Base-by-base conservation (phyloP, 106 monocot species). In the Dioscorea alata region DNA sequence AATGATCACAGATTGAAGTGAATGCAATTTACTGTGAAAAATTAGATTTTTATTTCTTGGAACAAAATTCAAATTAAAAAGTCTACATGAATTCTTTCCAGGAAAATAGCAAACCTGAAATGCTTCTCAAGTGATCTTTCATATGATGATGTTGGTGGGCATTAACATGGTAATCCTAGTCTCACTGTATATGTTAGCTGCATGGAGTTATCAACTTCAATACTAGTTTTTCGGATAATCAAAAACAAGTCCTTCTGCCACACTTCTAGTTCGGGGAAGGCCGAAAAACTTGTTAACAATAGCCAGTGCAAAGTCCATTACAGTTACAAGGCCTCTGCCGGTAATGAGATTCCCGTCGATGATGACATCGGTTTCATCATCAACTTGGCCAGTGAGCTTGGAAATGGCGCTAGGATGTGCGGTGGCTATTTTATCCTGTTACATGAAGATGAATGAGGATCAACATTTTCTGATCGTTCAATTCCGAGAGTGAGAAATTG, bases 321-420 rank as follows among this genome's bases (percentile, higher is more conserved):
- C 78, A 48, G 74, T 92, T 48, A 73, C 75, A 54, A 96, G 82
- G 23, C 95, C 95, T 60, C 62, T 80, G 67, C 88, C 71, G 16
- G 96, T 96, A n/a, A 96, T 96, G 12, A 92, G 48, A 22, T 88
- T 91, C 64, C 91, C 96, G 78, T 96, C 96, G 71, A 96, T 92
- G 61, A 96, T 73, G 12, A 91, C 82, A 58, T 63, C 78, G 34
- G 86, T 63, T 54, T 61, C 80, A 66, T 82, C 78, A 70, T 51
- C 61, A 32, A 77, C 73, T 67, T 51, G 74, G 66, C 81, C 69
- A 52, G 69, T 81, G 35, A 79, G 76, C 52, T 83, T 72, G 59
- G 49, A 62, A 34, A 65, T 51, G 33, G 74, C 50, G 18, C 75
- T 50, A 28, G 83, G 82, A 80, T 94, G 84, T 66, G 82, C 77